Evolutionary conservation across 2,329 filamentous ascomycete species (phyloP).

Genomic region (Pyrenophora teres): DNA sequence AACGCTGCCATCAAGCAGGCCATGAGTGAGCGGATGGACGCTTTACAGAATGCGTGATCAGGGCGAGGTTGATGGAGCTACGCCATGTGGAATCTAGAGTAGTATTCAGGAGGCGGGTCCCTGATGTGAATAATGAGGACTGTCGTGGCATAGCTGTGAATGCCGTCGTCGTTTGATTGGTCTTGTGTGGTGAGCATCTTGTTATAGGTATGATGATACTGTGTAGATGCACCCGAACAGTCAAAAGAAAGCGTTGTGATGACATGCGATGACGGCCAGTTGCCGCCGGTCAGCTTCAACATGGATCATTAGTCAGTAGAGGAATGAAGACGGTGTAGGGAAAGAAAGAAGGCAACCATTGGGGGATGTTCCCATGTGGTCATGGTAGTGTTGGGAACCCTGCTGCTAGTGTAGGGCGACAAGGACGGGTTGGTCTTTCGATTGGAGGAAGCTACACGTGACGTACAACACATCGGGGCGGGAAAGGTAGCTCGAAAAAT

Average conservation of each 20-base stretch:
- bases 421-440: conserved; percentile 2
- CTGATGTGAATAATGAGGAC: too few species aligned
- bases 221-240: too few species aligned
- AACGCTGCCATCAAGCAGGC: conserved; percentile 10
- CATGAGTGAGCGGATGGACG: conserved; percentile 3
- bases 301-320: not conserved
- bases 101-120: too few species aligned
- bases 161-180: too few species aligned
- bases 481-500: conserved; percentile 13
- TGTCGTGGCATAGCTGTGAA: too few species aligned
- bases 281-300: too few species aligned
- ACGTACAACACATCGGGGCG: conserved; percentile 25
- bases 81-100: too few species aligned
- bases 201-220: too few species aligned
- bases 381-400: conserved; percentile 9
- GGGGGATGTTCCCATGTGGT: conserved; percentile 5
- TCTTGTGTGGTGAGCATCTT: too few species aligned
- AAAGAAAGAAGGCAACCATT: conserved; percentile 1
- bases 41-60: not conserved
- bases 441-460: conserved; percentile 15
- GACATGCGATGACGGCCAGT: too few species aligned
- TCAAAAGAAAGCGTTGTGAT: too few species aligned
- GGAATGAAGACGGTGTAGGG: not conserved
- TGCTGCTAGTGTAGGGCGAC: conserved; percentile 7
- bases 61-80: too few species aligned